Evolutionary conservation across 345 rosid species (phyloP).

Genomic region (Syzygium grande): DNA sequence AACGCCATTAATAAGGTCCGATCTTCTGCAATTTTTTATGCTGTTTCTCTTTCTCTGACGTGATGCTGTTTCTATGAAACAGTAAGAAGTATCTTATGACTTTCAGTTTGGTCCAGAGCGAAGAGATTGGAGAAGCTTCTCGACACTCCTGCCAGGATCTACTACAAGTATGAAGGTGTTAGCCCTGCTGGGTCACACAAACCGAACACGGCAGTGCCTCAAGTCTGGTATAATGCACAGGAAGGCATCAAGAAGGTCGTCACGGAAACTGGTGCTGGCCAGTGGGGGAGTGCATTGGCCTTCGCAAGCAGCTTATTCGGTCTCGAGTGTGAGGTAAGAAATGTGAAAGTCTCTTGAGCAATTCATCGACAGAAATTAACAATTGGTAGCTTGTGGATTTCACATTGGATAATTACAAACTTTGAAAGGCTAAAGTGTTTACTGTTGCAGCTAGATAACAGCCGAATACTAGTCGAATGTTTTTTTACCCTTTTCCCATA

Average conservation of each 20-base stretch:
- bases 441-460: background rate
- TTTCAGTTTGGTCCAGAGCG: constrained; percentile 41
- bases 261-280: constrained; percentile 98
- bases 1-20: constrained; percentile 80
- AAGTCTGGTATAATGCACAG: constrained; percentile 71
- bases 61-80: background rate
- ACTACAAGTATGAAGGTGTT: constrained; percentile 88
- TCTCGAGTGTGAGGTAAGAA: constrained; percentile 63
- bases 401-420: background rate
- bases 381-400: background rate
- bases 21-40: background rate
- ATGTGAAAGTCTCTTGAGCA: background rate
- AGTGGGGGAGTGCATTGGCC: constrained; percentile 92
- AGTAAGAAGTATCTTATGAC: background rate
- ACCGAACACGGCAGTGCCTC: constrained; percentile 86
- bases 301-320: constrained; percentile 86
- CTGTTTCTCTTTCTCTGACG: background rate
- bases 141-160: constrained; percentile 81
- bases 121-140: constrained; percentile 94
- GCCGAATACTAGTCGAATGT: background rate
- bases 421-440: background rate
- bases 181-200: constrained; percentile 99
- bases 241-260: constrained; percentile 73
- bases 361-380: background rate
- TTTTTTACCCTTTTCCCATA: background rate